Conservation (phyloP, 2,329 filamentous ascomycete genomes). For the Aspergillus pseudonomiae region DNA sequence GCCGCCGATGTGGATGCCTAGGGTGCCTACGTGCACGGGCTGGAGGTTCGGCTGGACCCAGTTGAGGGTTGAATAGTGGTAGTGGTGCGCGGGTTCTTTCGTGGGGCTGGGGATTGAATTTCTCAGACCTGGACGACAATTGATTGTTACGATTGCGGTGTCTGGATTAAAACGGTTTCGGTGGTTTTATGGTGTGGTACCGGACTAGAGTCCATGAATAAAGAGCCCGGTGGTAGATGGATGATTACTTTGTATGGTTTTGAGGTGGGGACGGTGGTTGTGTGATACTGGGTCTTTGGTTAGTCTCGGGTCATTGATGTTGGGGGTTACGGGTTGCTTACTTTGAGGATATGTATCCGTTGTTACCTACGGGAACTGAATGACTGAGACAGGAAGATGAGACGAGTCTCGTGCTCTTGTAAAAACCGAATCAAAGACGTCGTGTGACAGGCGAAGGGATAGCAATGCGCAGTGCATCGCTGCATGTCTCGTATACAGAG, state of each 20-base stretch:
- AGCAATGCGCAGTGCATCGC: no score
- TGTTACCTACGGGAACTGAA: no score
- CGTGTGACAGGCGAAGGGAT: neutral
- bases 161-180: neutral
- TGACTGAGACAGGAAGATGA: no score
- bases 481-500: no score
- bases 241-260: neutral
- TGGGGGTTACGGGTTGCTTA: no score
- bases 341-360: no score
- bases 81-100: no score
- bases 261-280: neutral
- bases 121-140: no score
- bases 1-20: neutral
- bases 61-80: neutral
- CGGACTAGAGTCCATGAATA: neutral
- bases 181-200: neutral
- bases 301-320: neutral
- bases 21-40: neutral
- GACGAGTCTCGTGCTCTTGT: no score
- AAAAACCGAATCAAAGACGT: no score
- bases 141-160: neutral
- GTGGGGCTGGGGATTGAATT: no score
- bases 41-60: neutral
- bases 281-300: neutral
- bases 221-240: neutral